Evolutionary conservation across 2,329 filamentous ascomycete species (phyloP).

Genomic region (Talaromyces sp.): DNA sequence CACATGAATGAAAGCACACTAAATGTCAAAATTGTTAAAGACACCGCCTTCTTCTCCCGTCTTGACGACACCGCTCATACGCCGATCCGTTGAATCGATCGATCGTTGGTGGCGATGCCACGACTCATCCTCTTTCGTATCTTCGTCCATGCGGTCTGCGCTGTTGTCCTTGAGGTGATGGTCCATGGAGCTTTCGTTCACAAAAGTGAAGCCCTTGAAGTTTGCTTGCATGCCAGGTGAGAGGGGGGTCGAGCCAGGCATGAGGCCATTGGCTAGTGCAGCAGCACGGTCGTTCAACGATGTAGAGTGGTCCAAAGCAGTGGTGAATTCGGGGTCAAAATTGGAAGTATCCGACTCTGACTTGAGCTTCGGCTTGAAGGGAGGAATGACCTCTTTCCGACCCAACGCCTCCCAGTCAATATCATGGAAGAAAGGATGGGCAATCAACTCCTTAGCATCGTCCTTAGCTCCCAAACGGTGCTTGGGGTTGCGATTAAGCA

Average conservation of each 20-base stretch:
- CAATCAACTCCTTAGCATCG: slow-evolving; percentile 91
- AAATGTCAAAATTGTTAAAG: slow-evolving; percentile 47
- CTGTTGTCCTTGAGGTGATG: slow-evolving; percentile 44
- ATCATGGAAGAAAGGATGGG: slow-evolving; percentile 89
- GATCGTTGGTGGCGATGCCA: slow-evolving; percentile 35
- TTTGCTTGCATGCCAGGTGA: slow-evolving; percentile 96
- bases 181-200: slow-evolving; percentile 94
- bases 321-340: slow-evolving; percentile 98
- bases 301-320: slow-evolving; percentile 78
- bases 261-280: slow-evolving; percentile 73
- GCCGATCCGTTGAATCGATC: slow-evolving; percentile 35
- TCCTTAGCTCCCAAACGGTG: slow-evolving; percentile 86
- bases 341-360: slow-evolving; percentile 95
- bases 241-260: slow-evolving; percentile 84
- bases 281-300: slow-evolving; percentile 90
- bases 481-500: slow-evolving; percentile 94
- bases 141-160: slow-evolving; percentile 43
- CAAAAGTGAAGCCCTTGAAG: slow-evolving; percentile 97
- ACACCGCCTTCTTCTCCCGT: slow-evolving; percentile 41
- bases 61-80: slow-evolving; percentile 45
- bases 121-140: slow-evolving; percentile 38
- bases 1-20: slow-evolving; percentile 36
- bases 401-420: slow-evolving; percentile 86
- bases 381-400: slow-evolving; percentile 89
- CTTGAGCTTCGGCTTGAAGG: slow-evolving; percentile 97